A percentile compares a stretch with the other conserved stretches of the same genome.
Conservation (phyloP, 2,329 filamentous ascomycete genomes). For the Colletotrichum theobromicola region DNA sequence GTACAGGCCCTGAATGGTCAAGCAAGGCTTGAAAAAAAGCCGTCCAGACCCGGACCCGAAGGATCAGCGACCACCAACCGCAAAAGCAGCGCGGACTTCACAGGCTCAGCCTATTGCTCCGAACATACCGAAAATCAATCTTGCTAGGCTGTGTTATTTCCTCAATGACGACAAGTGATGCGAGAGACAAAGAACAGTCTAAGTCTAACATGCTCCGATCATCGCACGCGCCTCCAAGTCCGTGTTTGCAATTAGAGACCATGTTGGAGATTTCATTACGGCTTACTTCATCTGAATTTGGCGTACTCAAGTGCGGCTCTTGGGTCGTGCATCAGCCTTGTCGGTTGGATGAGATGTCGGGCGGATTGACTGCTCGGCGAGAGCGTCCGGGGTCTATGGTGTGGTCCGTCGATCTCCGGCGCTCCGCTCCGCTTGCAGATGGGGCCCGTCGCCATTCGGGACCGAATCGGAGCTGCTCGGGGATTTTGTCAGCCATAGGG, state of each 20-base stretch:
- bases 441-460: neutral
- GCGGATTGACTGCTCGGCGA: neutral
- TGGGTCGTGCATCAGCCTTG: neutral
- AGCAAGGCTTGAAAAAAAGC: neutral
- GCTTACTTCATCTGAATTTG: neutral
- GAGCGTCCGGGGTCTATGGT: neutral
- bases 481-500: neutral
- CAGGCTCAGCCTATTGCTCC: neutral
- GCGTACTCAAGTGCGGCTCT: neutral
- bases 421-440: neutral
- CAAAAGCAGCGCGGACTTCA: neutral
- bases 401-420: neutral
- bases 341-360: neutral
- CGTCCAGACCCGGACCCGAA: neutral
- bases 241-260: neutral
- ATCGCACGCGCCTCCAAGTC: neutral
- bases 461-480: neutral
- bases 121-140: neutral
- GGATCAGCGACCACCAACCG: neutral
- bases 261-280: neutral
- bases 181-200: neutral
- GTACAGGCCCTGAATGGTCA: too few species aligned
- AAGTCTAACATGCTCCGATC: neutral
- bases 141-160: neutral
- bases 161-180: neutral